Percentiles rank a stretch among this genome's conserved stretches.
Conservation (phyloP, 2,329 filamentous ascomycete genomes). For the Verticillium longisporum region DNA sequence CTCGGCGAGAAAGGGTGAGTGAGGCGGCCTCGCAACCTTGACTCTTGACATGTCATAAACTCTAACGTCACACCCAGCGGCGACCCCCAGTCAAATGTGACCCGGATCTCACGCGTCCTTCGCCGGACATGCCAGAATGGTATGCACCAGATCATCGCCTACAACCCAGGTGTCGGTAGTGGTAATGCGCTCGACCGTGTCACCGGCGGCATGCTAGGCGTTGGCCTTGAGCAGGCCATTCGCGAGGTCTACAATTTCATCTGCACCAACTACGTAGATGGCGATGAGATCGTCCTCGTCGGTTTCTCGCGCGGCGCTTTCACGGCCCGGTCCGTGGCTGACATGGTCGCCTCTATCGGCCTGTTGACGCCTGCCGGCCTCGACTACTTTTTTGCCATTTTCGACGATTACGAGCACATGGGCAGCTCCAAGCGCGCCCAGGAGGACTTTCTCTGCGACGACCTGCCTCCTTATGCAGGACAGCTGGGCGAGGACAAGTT, state of each 20-base stretch:
- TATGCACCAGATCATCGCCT: conserved; percentile 27
- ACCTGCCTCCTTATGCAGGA: conserved; percentile 16
- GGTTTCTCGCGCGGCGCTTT: conserved; percentile 29
- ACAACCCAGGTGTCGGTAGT: conserved; percentile 27
- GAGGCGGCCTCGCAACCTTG: neutral
- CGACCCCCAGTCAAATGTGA: conserved; percentile 20
- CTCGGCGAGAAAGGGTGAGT: conserved; percentile 1
- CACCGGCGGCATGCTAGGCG: conserved; percentile 16
- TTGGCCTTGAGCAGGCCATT: conserved; percentile 19
- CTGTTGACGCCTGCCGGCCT: conserved; percentile 9
- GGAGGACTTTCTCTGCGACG: conserved; percentile 16
- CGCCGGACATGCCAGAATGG: conserved; percentile 18
- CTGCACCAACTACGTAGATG: conserved; percentile 24
- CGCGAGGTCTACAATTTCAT: conserved; percentile 28
- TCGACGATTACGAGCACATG: conserved; percentile 15
- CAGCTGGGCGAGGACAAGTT: conserved; percentile 20
- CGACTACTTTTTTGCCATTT: conserved; percentile 7
- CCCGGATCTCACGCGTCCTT: conserved; percentile 22
- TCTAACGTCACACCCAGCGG: conserved; percentile 4
- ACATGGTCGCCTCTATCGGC: conserved; percentile 12
- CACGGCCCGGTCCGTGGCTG: conserved; percentile 26
- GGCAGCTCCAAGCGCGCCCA: conserved; percentile 13
- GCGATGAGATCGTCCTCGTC: conserved; percentile 25
- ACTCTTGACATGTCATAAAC: neutral
- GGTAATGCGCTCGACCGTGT: conserved; percentile 13